Percentiles rank a stretch among this genome's conserved stretches.
Conservation (phyloP, 805 yeast species). For the Candida nanaspora region DNA sequence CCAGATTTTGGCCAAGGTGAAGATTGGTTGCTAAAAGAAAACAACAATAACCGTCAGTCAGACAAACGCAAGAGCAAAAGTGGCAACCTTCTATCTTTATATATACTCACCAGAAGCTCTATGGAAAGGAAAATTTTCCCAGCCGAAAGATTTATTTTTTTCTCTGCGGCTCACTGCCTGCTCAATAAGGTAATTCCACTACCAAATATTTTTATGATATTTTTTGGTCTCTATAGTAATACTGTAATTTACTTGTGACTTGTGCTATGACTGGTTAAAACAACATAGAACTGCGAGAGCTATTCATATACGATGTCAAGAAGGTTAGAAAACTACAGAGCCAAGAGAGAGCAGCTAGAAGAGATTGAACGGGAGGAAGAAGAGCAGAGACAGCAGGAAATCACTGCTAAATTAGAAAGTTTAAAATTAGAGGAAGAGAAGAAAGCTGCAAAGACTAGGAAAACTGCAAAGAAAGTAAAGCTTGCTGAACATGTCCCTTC, state of each 20-base stretch:
- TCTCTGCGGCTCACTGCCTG: too few relatives aligned
- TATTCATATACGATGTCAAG: constrained; percentile 19
- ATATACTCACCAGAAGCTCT: neutral
- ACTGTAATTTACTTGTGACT: too few relatives aligned
- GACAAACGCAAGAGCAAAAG: too few relatives aligned
- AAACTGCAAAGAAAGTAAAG: neutral
- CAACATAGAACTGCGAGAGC: too few relatives aligned
- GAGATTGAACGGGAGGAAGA: constrained; percentile 30
- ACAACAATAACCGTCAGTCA: too few relatives aligned
- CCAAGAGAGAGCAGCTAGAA: constrained; percentile 15
- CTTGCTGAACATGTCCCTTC: neutral
- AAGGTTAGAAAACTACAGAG: constrained; percentile 25
- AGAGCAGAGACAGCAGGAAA: constrained; percentile 3
- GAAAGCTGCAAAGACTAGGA: neutral
- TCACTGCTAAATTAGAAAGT: neutral
- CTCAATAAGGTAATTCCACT: too few relatives aligned
- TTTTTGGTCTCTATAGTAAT: too few relatives aligned
- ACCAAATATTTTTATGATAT: too few relatives aligned
- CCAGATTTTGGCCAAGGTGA: constrained; percentile 21
- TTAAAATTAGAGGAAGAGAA: neutral
- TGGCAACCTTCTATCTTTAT: too few relatives aligned
- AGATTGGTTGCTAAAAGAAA: constrained; percentile 32
- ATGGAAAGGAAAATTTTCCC: neutral
- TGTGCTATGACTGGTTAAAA: too few relatives aligned
- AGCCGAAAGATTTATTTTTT: constrained; percentile 1